A percentile compares a stretch with the other conserved stretches of the same genome.
phyloP scores from a whole-genome alignment of 192 early-diverging fungal genomes.

The Geranomyces michiganensis region DNA sequence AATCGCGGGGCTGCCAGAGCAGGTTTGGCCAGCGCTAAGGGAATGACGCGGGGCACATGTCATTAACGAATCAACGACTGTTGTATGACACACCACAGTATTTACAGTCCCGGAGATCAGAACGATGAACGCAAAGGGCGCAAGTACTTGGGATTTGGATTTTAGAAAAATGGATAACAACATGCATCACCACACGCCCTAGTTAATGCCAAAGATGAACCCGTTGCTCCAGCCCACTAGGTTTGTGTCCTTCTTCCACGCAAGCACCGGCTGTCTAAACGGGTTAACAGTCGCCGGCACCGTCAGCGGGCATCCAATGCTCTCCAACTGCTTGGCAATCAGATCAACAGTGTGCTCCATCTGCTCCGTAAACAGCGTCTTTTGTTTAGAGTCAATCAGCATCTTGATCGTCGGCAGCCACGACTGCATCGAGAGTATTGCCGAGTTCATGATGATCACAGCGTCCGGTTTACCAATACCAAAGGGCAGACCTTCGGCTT shows the following conservation, averaged over 20 bases:
- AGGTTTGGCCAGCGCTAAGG: too few relatives aligned
- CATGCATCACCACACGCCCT: too few relatives aligned
- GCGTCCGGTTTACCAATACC: constrained; percentile 48
- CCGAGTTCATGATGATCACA: constrained; percentile 51
- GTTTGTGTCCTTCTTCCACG: constrained; percentile 55
- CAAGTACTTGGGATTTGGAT: too few relatives aligned
- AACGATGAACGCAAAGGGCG: too few relatives aligned
- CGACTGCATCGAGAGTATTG: constrained; percentile 40
- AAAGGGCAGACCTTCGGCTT: constrained; percentile 37
- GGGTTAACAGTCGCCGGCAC: constrained; percentile 41
- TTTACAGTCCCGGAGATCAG: too few relatives aligned
- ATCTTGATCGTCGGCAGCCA: constrained; percentile 46
- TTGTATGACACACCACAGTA: too few relatives aligned
- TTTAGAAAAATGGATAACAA: too few relatives aligned
- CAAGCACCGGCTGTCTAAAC: constrained; percentile 56
- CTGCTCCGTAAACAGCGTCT: constrained; percentile 47
- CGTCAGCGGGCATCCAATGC: constrained; percentile 36
- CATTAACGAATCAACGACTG: too few relatives aligned
- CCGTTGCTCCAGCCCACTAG: constrained; percentile 58
- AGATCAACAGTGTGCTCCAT: constrained; percentile 48
- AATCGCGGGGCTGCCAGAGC: too few relatives aligned
- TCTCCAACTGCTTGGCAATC: constrained; percentile 37
- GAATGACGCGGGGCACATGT: background rate
- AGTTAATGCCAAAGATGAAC: constrained; percentile 48
- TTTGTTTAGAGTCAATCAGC: constrained; percentile 41